Conservation (phyloP, 805 yeast genomes). For the Cyberlindnera saturnus region DNA sequence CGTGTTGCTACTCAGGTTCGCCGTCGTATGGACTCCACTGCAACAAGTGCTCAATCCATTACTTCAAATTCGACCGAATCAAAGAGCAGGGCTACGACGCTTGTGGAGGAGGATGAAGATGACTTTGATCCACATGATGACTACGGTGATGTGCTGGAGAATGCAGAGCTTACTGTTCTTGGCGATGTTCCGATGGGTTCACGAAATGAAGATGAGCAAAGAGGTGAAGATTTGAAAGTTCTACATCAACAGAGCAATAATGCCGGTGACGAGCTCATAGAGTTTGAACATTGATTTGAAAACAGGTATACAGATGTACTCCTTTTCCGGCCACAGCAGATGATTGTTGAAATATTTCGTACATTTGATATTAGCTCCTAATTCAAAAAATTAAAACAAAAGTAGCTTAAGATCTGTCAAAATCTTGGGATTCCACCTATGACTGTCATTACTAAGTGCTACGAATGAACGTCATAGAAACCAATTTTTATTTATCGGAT, state of each 20-base stretch:
- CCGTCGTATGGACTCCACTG: constrained; percentile 75
- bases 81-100: neutral
- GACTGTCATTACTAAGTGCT: too few species aligned
- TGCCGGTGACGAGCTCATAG: constrained; percentile 30
- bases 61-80: neutral
- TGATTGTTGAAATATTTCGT: neutral
- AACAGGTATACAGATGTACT: neutral
- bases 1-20: constrained; percentile 87
- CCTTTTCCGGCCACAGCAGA: neutral
- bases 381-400: neutral
- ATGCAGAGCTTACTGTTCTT: constrained; percentile 41
- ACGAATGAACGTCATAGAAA: too few species aligned
- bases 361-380: neutral
- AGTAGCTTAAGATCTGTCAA: neutral
- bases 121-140: constrained; percentile 41
- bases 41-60: constrained; percentile 23
- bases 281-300: constrained; percentile 25
- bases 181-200: constrained; percentile 26
- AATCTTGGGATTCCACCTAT: too few species aligned
- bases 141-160: constrained; percentile 39
- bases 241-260: constrained; percentile 22
- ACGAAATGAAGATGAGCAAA: constrained; percentile 6
- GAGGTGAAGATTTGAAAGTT: constrained; percentile 22
- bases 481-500: constrained; percentile 2
- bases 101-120: constrained; percentile 38